Conservation (phyloP, 2,329 filamentous ascomycete genomes). For the Chaetomium strumarium region DNA sequence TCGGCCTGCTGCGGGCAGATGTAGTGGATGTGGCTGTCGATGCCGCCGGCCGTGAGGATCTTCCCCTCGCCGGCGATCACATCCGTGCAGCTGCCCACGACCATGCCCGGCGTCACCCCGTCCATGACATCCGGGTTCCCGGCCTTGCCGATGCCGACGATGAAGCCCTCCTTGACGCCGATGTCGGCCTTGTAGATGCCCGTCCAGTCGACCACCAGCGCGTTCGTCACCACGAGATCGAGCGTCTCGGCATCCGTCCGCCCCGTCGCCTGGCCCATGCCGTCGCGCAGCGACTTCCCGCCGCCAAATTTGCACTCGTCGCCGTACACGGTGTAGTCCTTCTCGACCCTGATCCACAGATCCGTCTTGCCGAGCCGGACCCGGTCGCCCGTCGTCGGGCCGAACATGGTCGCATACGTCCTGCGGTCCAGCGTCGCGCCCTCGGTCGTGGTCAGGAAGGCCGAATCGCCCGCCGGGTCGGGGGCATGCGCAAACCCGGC, state of each 20-base stretch:
- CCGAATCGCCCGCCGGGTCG: conserved; percentile 53
- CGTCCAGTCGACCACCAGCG: conserved; percentile 81
- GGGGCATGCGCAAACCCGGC: conserved; percentile 74
- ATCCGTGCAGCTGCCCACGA: conserved; percentile 84
- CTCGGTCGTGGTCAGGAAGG: conserved; percentile 51
- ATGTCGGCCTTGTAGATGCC: conserved; percentile 98
- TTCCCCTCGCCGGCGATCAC: conserved; percentile 85
- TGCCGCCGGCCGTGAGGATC: conserved; percentile 84
- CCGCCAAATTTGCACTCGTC: conserved; percentile 96
- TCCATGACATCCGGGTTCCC: conserved; percentile 98
- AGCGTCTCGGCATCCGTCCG: conserved; percentile 64
- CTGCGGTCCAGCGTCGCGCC: conserved; percentile 67
- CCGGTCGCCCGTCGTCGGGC: conserved; percentile 82
- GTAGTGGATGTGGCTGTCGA: conserved; percentile 88
- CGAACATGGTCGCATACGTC: conserved; percentile 84
- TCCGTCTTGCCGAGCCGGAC: conserved; percentile 78
- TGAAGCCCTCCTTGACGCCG: conserved; percentile 80
- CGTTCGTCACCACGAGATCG: conserved; percentile 85
- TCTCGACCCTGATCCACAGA: conserved; percentile 86
- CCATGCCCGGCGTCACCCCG: conserved; percentile 68
- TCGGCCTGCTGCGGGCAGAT: conserved; percentile 90
- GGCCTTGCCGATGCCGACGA: conserved; percentile 86
- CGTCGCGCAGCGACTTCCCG: conserved; percentile 87
- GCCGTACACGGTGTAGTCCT: conserved; percentile 76
- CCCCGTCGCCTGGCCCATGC: conserved; percentile 89